Conservation (phyloP, 306 rosid genomes). For the Boehmeria nivea region DNA sequence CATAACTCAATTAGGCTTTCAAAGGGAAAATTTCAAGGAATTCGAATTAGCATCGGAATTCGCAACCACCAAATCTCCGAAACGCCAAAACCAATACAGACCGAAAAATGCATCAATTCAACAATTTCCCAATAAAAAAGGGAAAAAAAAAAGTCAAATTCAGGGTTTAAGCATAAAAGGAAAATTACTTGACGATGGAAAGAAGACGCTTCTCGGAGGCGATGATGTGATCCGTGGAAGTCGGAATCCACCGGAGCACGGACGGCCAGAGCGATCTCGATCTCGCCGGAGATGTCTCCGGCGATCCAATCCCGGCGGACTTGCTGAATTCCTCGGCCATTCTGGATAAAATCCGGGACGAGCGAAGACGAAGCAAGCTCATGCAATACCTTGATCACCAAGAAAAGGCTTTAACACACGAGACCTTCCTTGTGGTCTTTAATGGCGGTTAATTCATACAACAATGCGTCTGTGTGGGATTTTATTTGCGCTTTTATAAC, state of each 20-base stretch:
- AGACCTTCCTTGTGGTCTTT: neutral
- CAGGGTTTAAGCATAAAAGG: slow-evolving; percentile 1
- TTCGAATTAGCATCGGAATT: too few species aligned
- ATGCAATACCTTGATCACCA: slow-evolving; percentile 17
- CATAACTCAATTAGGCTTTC: neutral
- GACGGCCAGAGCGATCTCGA: slow-evolving; percentile 68
- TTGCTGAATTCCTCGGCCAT: slow-evolving; percentile 63
- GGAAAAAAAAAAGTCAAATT: neutral
- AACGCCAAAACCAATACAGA: too few species aligned
- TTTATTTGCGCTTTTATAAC: neutral
- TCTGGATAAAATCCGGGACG: slow-evolving; percentile 17
- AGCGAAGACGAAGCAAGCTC: slow-evolving; percentile 49
- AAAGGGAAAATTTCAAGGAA: neutral
- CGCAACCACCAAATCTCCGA: too few species aligned
- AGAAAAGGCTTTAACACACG: neutral
- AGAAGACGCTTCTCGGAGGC: slow-evolving; percentile 90
- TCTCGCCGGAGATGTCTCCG: slow-evolving; percentile 22
- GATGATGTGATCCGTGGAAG: slow-evolving; percentile 76
- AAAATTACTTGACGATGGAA: slow-evolving; percentile 70
- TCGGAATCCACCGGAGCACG: slow-evolving; percentile 82
- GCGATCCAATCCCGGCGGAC: slow-evolving; percentile 30
- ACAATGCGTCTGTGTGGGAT: too few species aligned
- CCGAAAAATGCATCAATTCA: too few species aligned
- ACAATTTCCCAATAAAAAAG: too few species aligned
- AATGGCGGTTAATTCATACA: slow-evolving; percentile 1